Base-by-base conservation (phyloP, 768 basidiomycete species). In the Podaxis sp. region DNA sequence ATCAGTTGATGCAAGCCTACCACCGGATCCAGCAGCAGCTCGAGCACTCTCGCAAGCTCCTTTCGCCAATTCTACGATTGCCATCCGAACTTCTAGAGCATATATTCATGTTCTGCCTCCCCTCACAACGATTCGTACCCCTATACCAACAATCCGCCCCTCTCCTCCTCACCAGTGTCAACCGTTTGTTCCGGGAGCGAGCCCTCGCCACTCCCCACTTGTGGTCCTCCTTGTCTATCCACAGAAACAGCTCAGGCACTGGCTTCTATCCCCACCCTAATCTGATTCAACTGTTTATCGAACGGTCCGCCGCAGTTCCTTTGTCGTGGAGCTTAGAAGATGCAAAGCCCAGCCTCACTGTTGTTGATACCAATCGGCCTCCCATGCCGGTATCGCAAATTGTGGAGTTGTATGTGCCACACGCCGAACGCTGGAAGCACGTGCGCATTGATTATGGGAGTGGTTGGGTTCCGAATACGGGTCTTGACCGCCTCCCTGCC, bases 241-340 rank as follows among this genome's bases (percentile, higher is more conserved):
- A 66, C 54, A 55, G 61, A 62, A 62, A 40, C 27, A 50, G 22
- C 54, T 56, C 55, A 4, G 61, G 61, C 22, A 62, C 61, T 19
- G 55, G 61, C 25, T 62, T 62, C 47, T 62, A 49, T 59, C 41
- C 61, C 25, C 61, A 62, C 36, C 61, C 61, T 17, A 56, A 40
- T 27, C 54, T 62, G 22, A 62, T 61, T 51, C 29, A 70, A 36
- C 50, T 67, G 8, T 75, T 71, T 68, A 54, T 75, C 40, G 64
- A 67, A 46, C 69, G 74, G 12, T 70, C 72, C 17, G 70, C 67
- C 57, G 63, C 66, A 9, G 59, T 64, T 43, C 68, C 70, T 25
- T 53, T 75, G 15, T 68, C 71, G 6, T 72, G 73, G 63, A 61
- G 57, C 46, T 70, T 74, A 46, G 63, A 69, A 64, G 47, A 67